Base-by-base conservation (phyloP, 169 alveolate genomes). In the Eimeria sp. region DNA sequence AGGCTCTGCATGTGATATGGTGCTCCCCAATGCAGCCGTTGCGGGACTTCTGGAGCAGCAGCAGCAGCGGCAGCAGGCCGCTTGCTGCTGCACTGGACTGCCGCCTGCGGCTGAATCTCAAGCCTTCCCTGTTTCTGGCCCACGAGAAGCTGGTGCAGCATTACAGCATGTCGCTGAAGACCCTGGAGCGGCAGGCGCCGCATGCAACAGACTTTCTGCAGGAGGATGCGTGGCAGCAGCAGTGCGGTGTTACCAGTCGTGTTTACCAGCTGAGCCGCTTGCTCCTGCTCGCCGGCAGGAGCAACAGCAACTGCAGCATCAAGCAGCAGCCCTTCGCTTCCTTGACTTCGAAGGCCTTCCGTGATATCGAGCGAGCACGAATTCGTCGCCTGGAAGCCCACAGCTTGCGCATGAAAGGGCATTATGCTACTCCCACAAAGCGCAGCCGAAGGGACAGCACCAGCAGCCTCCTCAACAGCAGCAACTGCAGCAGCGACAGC, bases 81-180 rank as follows among this genome's bases (percentile, higher is more conserved):
- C 80, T 61, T 61, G 92, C 92, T 58, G 92, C 92, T 11, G 78
- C 92, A 40, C 61, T 84, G 27, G 92, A 84, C 61, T 84, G 92
- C 61, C 92, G 92, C 61, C 78, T 84, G 58, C 63, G 92, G 78
- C 80, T 84, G 80, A 84, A 65, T 40, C 80, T 84, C 58, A 47
- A 57, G 4, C 22, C n/a, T 1, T n/a, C 92, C 13, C 58, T 84
- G 58, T 27, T 84, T 18, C 78, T n/a, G 54, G 78, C 78, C 18
- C 57, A 84, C 57, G 61, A 58, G 6, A 84, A 58, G 78, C 58
- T 84, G 47, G 80, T 84, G 92, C 63, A 61, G 78, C 18, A 34
- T 11, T n/a, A 34, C 80, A 61, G 57, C 75, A 18, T 57, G n/a
- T 30, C 75, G 30, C n/a, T 10, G 13, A 84, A 11, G 80, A 25